Base-by-base conservation (phyloP, 345 rosid genomes). In the Dimocarpus longan region DNA sequence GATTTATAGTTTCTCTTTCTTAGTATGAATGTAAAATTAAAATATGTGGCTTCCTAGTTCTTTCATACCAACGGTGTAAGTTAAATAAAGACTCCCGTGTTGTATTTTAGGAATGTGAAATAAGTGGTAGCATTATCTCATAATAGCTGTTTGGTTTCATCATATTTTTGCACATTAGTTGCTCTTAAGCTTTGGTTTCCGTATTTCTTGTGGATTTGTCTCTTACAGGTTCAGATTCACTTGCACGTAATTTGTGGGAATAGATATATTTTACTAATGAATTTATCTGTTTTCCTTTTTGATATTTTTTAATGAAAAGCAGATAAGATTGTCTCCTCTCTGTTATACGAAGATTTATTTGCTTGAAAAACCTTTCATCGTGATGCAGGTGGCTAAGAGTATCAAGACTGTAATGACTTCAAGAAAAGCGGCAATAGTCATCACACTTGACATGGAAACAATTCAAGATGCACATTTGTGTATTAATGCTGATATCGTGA, bases 371-470 rank as follows among this genome's bases (percentile, higher is more conserved):
- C 70, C 70, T 15, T 71, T 59, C 37, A 32, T 32, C 2, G 3
- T 32, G 37, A 32, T 83, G 67, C 87, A 95, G 99, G 88, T 95
- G 80, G 92, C 99, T 63, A 86, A 92, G 84, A 91, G 97, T 81
- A 88, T 95, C 79, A 87, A 92, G 88, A 85, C 86, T 82, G 89
- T 87, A 74, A 90, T 89, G 94, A 89, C 93, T 75, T 85, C 98
- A 79, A 88, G 98, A 85, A 82, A 90, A 74, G 95, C 93, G 54
- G 91, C 97, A 56, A 84, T 96, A 81, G 84, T 83, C 57, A 82
- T 94, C 79, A 84, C 83, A 2, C 97, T 96, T 70, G 97, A 94
- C 87, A 85, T 79, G 87, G 76, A 85, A 80, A 88, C 73, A 82
- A 93, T 94, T 80, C 83, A 84, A 74, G 91, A 90, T 78, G 95